Evolutionary conservation across 805 yeast species (phyloP), one percentile per base, ranked within the genome.

Genomic region (Ogataea parapolymorpha): DNA sequence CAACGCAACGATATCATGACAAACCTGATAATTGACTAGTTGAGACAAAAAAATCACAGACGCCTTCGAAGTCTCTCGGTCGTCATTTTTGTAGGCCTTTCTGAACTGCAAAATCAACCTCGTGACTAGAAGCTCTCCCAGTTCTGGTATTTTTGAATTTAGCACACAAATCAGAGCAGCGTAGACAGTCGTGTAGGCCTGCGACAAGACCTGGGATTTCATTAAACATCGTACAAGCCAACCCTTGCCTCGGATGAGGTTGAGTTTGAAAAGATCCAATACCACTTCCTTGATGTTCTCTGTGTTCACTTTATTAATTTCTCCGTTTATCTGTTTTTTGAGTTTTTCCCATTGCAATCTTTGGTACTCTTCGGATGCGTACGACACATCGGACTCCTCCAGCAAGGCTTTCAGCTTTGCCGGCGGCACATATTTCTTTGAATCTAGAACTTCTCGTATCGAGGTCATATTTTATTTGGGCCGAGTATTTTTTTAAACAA

Each of bases 111-210:
- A 51, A 1, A 83, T 65, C 20, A 82, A 59, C 45, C 93, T 67
- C 7, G 70, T 54, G 0, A 72, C 57, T 24, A 85, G 47, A 4
- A 82, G 57, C 41, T 73, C 73, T 2, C 95, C 95, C 13, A 86
- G 62, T 26, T 74, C 74, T 0, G 95, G 93, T 3, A 85, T 58
- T 49, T 82, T 77, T 5, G 84, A 72, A 59, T 85, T 83, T 9
- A 88, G 37, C 1, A 82, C 70, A 2, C 82, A 70, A 0, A 75
- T 70, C 26, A 88, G 52, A 1, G 84, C 65, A 0, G 89, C 78
- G 50, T 74, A 80, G 1, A 73, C 70, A 0, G 76, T 61, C 0
- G 84, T 70, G 30, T 50, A 50, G 4, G 42, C 37, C 13, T 59
- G 31, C 11, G 79, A 67, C 6, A 54, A 58, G 11, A 68, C 53